These are phyloP conservation scores for Physaria fendleri DNA, from an alignment of 345 rosid genomes.

Conservation along the genomic window DNA sequence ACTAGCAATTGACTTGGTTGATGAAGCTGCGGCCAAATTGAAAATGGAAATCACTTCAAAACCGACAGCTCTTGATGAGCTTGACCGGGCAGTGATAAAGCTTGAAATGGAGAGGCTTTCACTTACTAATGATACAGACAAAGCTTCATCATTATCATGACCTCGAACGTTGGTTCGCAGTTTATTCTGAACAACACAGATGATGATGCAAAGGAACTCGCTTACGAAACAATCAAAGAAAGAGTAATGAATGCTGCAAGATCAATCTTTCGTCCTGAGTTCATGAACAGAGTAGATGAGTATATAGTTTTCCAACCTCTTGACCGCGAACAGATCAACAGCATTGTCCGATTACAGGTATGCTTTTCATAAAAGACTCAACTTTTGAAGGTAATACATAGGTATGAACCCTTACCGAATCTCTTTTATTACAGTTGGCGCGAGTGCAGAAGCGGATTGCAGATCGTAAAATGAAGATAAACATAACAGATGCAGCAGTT, in stretches of 20 bases:
- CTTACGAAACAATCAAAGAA: constrained; percentile 71
- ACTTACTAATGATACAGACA: constrained; percentile 85
- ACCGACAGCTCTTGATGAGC: constrained; percentile 97
- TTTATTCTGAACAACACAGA: constrained; percentile 69
- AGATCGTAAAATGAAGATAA: constrained; percentile 78
- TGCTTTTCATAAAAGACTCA: too few relatives aligned
- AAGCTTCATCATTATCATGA: constrained; percentile 92
- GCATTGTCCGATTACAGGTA: constrained; percentile 90
- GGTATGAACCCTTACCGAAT: neutral
- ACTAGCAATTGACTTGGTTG: constrained; percentile 96
- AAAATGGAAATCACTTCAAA: constrained; percentile 99
- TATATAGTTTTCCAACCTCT: constrained; percentile 98
- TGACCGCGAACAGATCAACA: constrained; percentile 69
- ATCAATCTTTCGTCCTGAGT: constrained; percentile 90
- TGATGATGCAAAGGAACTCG: constrained; percentile 58
- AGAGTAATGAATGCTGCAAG: constrained; percentile 96
- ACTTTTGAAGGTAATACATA: neutral
- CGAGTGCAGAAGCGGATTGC: constrained; percentile 87
- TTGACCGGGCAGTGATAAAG: constrained; percentile 84
- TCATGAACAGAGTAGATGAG: constrained; percentile 96
- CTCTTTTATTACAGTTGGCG: constrained; percentile 48
- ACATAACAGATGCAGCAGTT: constrained; percentile 62
- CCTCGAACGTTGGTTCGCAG: constrained; percentile 93
- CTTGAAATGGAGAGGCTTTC: constrained; percentile 98
- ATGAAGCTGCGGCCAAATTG: constrained; percentile 98